phyloP scores from a whole-genome alignment of 169 alveolate genomes.

The Cryptosporidium ryanae region DNA sequence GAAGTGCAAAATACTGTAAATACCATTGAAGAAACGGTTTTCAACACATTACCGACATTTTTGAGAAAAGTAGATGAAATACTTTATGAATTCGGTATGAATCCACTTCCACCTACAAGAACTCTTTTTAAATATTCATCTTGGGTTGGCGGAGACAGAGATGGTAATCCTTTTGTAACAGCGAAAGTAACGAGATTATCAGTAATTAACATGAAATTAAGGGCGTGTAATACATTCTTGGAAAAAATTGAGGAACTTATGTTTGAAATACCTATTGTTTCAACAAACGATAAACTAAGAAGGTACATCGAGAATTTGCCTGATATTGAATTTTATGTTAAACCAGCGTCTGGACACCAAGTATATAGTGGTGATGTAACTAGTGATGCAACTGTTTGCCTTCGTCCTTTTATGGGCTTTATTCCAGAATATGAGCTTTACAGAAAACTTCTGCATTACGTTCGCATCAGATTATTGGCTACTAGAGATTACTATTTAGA shows the following conservation, averaged over 20 bases:
- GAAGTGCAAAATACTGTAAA: conserved; percentile 77
- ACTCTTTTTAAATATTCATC: conserved; percentile 81
- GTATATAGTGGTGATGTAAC: conserved; percentile 28
- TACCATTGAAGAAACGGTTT: conserved; percentile 80
- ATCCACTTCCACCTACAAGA: conserved; percentile 80
- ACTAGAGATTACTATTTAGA: conserved; percentile 63
- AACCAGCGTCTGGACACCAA: not conserved
- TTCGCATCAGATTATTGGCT: conserved; percentile 52
- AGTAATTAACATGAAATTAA: conserved; percentile 77
- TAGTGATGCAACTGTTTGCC: conserved; percentile 54
- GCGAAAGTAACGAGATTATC: conserved; percentile 83
- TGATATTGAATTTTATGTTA: conserved; percentile 62
- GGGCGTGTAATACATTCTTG: conserved; percentile 78
- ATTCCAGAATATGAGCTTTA: conserved; percentile 63
- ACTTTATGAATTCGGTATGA: conserved; percentile 78
- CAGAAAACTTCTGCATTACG: conserved; percentile 28
- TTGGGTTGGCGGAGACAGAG: conserved; percentile 90
- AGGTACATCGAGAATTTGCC: conserved; percentile 44
- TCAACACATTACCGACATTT: conserved; percentile 80
- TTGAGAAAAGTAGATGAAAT: conserved; percentile 80
- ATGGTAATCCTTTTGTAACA: conserved; percentile 89
- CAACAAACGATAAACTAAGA: conserved; percentile 40
- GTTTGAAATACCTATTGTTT: conserved; percentile 72
- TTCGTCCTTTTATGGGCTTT: conserved; percentile 73
- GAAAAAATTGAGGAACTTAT: conserved; percentile 61